A percentile compares a stretch with the other conserved stretches of the same genome.
These are phyloP conservation scores for Dendrobium nobile DNA, from an alignment of 106 monocot genomes.

Conservation along the genomic window DNA sequence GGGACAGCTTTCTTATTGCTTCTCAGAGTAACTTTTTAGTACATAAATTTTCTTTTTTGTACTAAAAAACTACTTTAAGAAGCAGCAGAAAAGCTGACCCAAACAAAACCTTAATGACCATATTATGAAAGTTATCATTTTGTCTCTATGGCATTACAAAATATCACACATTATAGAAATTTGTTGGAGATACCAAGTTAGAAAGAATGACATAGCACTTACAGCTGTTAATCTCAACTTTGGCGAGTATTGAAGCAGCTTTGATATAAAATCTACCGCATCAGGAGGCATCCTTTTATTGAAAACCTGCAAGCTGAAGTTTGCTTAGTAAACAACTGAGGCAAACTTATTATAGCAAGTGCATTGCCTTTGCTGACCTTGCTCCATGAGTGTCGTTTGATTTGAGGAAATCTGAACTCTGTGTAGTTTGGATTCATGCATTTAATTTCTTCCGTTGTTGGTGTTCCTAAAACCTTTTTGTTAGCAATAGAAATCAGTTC, in stretches of 20 bases:
- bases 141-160: not conserved
- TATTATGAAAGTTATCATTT: not conserved
- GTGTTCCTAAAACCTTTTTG: slow-evolving; percentile 44
- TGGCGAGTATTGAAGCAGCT: slow-evolving; percentile 46
- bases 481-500: not conserved
- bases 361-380: slow-evolving; percentile 20
- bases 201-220: slow-evolving; percentile 12
- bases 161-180: not conserved
- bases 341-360: not conserved
- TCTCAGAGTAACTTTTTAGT: no score
- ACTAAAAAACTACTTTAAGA: no score
- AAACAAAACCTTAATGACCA: not conserved
- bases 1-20: no score
- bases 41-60: no score
- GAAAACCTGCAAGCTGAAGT: slow-evolving; percentile 33
- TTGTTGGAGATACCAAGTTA: not conserved
- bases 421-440: slow-evolving; percentile 55
- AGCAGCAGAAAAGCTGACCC: no score
- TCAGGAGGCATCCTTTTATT: slow-evolving; percentile 36
- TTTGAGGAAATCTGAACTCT: slow-evolving; percentile 48
- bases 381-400: slow-evolving; percentile 42
- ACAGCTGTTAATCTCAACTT: slow-evolving; percentile 38
- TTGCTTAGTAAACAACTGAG: not conserved
- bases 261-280: slow-evolving; percentile 38
- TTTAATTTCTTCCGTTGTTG: slow-evolving; percentile 46